Percentiles rank a stretch among this genome's conserved stretches.
Conservation (phyloP, 2,329 filamentous ascomycete genomes). For the Phoma sp. region DNA sequence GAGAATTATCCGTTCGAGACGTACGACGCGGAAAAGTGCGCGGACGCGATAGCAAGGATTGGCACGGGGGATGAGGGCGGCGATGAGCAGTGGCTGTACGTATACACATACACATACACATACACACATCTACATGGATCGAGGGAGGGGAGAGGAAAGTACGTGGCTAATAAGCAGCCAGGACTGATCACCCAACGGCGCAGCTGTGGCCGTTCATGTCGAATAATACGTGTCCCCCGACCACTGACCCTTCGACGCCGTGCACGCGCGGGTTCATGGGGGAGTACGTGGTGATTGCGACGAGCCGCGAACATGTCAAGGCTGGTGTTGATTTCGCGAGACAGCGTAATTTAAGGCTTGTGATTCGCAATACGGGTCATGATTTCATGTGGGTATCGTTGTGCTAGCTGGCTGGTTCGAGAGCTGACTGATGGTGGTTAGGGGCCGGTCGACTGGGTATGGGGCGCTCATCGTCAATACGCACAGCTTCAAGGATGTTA, state of each 20-base stretch:
- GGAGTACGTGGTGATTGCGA: conserved; percentile 44
- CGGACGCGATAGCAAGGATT: conserved; percentile 36
- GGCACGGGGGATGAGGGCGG: conserved; percentile 10
- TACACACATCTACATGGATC: too few relatives aligned
- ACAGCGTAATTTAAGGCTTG: conserved; percentile 39
- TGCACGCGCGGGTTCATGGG: conserved; percentile 46
- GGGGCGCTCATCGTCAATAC: conserved; percentile 48
- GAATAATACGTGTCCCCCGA: conserved; percentile 45
- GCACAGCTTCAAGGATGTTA: conserved; percentile 45
- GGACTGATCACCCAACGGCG: conserved; percentile 43
- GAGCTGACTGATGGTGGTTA: conserved; percentile 16
- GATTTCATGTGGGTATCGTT: conserved; percentile 41
- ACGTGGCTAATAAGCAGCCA: conserved; percentile 9
- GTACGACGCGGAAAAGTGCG: conserved; percentile 38
- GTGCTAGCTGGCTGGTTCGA: too few relatives aligned
- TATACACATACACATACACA: too few relatives aligned
- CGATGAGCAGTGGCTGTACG: conserved; percentile 43
- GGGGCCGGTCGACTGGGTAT: conserved; percentile 45
- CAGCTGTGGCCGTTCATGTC: conserved; percentile 44
- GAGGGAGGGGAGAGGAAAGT: too few relatives aligned
- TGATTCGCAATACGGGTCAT: conserved; percentile 48
- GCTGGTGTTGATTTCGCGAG: conserved; percentile 46
- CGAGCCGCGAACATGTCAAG: conserved; percentile 42
- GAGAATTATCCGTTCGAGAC: conserved; percentile 29
- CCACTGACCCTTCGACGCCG: conserved; percentile 29